phyloP scores from a whole-genome alignment of 768 basidiomycete species.

The Termitomyces bulborhizus region DNA sequence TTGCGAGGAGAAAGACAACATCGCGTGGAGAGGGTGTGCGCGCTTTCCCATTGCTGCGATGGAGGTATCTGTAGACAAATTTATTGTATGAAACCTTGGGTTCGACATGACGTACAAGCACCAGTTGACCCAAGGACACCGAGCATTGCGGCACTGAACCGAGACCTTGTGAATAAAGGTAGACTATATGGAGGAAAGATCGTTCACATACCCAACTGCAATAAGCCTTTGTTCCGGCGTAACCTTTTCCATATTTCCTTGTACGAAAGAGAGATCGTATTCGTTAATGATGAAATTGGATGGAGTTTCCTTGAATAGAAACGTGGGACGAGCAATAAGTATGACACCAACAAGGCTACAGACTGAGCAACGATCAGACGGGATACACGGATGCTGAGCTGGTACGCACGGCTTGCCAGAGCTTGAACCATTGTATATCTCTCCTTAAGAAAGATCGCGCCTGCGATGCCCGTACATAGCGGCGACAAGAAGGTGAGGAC shows the following conservation, averaged over 20 bases:
- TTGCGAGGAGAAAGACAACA: constrained; percentile 59
- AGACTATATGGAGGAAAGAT: background rate
- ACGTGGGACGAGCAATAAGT: constrained; percentile 72
- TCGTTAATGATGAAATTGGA: background rate
- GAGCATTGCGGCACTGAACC: constrained; percentile 18
- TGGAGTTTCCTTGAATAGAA: constrained; percentile 46
- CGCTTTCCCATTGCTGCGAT: constrained; percentile 64
- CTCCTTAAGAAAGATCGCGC: constrained; percentile 58
- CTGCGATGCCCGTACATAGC: constrained; percentile 55
- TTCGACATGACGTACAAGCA: constrained; percentile 46
- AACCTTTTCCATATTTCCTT: constrained; percentile 22
- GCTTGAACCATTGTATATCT: constrained; percentile 47
- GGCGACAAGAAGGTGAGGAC: constrained; percentile 75
- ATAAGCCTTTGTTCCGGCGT: constrained; percentile 36
- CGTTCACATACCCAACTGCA: constrained; percentile 11
- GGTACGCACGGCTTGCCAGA: constrained; percentile 37
- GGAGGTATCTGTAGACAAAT: constrained; percentile 6
- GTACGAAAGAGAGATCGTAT: constrained; percentile 10
- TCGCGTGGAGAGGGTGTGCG: constrained; percentile 68
- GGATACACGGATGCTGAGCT: background rate
- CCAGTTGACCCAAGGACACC: constrained; percentile 63
- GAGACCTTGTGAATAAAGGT: background rate
- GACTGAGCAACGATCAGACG: constrained; percentile 25
- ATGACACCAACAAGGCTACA: constrained; percentile 71
- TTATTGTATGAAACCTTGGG: background rate